Conservation (phyloP, 768 basidiomycete species). For the Clitopilus passeckerianus region DNA sequence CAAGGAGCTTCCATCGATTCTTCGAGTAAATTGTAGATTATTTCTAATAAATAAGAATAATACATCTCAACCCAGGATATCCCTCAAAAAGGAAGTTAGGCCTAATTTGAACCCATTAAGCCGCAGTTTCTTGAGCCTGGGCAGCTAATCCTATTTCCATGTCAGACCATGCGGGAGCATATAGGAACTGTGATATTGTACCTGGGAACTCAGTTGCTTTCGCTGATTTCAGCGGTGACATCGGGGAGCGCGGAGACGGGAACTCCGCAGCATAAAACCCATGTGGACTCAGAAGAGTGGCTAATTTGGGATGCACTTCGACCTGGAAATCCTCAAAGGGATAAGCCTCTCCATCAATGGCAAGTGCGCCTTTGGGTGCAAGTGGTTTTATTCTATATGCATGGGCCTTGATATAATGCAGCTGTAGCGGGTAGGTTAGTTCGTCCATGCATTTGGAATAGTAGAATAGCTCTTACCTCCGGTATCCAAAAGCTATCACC, state of each 20-base stretch:
- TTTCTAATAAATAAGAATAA: too few species aligned
- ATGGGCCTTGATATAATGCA: slow-evolving; percentile 67
- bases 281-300: slow-evolving; percentile 58
- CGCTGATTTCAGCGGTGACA: neutral
- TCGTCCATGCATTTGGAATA: neutral
- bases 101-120: neutral
- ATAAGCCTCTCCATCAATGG: slow-evolving; percentile 76
- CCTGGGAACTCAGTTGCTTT: neutral
- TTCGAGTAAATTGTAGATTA: too few species aligned
- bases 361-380: slow-evolving; percentile 44
- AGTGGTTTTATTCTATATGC: slow-evolving; percentile 71
- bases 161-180: neutral
- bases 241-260: slow-evolving; percentile 2
- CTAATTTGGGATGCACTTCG: slow-evolving; percentile 67
- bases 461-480: slow-evolving; percentile 34
- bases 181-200: neutral
- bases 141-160: neutral
- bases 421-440: slow-evolving; percentile 27
- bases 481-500: slow-evolving; percentile 62
- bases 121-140: neutral
- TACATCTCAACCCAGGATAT: too few species aligned
- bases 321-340: slow-evolving; percentile 75
- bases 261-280: slow-evolving; percentile 61
- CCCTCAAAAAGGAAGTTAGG: too few species aligned
- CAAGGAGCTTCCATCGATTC: too few species aligned